Base-by-base conservation (phyloP, 192 early-diverging fungal genomes). In the Gamsiella multidivaricata region DNA sequence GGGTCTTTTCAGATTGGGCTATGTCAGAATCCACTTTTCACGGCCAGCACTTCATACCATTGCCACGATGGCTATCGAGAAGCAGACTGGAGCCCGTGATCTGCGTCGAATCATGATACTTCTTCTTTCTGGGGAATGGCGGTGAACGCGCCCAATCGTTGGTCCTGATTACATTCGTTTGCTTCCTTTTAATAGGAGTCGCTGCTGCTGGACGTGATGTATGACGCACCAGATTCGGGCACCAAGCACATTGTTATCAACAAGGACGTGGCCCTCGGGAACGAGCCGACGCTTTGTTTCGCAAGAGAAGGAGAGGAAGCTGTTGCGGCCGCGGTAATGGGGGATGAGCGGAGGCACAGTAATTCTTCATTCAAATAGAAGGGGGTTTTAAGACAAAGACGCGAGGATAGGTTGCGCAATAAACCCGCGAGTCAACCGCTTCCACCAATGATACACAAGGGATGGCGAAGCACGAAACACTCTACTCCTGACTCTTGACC, bases 31-130 rank as follows among this genome's bases (percentile, higher is more conserved):
- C 34, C 84, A 89, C 1, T 94, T 95, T 63, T 91, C 91, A 8
- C 83, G 86, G 15, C 55, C 83, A 2, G 93, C 94, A 29, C 82
- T 96, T 0, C 69, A 82, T 22, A 68, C 78, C 18, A 90, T 95
- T 72, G 95, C 95, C 15, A 74, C 86, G 41, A 84, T 88, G 53
- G 95, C 94, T 0, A 86, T 91, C 10, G 85, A 89, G 57, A 94
- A 93, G 78, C 90, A 94, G 61, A 95, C 95, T 0, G 95, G 95
- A 17, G 95, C 95, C 11, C 89, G 95, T 33, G 95, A 94, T 9
- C 80, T 96, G 61, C 84, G 95, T 28, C 81, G 95, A n/a, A 94
- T 96, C 53, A 91, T 94, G 91, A 90, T 88, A 85, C 32, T 57
- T 49, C 46, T 32, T 53, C 33, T 61, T n/a, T n/a, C n/a, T n/a